Base-by-base conservation (phyloP, 331 rosid species). In the Malus hybrid region DNA sequence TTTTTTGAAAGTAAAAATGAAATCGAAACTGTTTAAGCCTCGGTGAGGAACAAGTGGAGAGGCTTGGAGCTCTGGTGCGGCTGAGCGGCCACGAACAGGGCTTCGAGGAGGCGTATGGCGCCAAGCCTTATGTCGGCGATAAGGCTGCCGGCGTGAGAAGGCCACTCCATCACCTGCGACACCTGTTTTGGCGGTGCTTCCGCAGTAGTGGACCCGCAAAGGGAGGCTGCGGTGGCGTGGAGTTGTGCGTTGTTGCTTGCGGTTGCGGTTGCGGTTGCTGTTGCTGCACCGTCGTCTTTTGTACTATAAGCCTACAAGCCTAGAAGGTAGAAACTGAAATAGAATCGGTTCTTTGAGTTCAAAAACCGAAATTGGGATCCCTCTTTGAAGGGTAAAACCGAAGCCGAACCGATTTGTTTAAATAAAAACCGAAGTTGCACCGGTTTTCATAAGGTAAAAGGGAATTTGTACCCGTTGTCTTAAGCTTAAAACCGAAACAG, bases 131-230 rank as follows among this genome's bases (percentile, higher is more conserved):
- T 85, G 73, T 89, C 96, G 3, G 97, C 97, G 58, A 93, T 89
- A 65, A 91, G 89, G 30, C 98, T 90, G 10, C 88, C 93, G 53
- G 98, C 97, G 71, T 91, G 84, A 29, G 90, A 84, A 24, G 91
- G 90, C 73, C 94, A 78, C 53, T 91, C 97, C 94, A 93, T 91
- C 32, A 93, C 96, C 20, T 77, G 81, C 16, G 97, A 93, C 52
- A 91, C 97, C 87, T 86, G 93, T 90, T 91, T 91, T 48, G 98
- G 97, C 72, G 96, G 97, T 46, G 95, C 98, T 84, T 93, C 95
- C 36, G 74, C 86, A 34, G 81, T 55, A 20, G 32, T 32, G 3
- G 87, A 63, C 15, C 36, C 75, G 60, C 71, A 3, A 78, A 73
- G 6, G 66, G 42, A 18, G 80, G 19, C 14, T 48, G 6, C 20